phyloP scores from a whole-genome alignment of 305 asterid species.

The Solanum chacoense region DNA sequence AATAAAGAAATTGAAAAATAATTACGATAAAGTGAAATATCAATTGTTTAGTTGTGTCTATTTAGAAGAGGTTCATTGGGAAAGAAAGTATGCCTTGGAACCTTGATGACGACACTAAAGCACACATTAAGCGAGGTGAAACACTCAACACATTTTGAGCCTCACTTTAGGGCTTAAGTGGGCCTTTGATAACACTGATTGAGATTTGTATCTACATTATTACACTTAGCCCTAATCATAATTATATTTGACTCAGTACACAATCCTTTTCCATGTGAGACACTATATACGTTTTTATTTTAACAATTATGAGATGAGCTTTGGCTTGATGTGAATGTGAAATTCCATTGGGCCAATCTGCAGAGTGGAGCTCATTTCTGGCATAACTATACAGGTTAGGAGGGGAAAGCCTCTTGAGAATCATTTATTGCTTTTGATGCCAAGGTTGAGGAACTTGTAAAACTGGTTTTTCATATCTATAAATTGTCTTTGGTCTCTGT shows the following conservation, averaged over 20 bases:
- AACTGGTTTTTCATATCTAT: background rate
- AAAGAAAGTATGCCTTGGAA: background rate
- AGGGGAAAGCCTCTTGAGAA: background rate
- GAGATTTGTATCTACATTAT: background rate
- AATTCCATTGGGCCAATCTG: background rate
- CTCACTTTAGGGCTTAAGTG: accelerated
- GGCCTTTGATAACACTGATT: background rate
- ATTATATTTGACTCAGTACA: background rate
- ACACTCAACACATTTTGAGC: background rate
- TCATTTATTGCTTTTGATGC: background rate
- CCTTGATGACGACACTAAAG: background rate
- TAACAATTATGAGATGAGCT: background rate
- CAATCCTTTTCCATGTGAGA: background rate
- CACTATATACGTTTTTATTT: background rate
- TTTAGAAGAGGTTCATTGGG: background rate
- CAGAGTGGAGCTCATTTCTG: background rate
- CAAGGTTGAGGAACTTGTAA: background rate
- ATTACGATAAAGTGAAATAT: background rate
- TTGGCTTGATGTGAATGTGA: background rate
- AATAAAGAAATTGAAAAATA: background rate
- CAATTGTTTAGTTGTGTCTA: background rate
- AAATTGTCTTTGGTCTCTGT: background rate
- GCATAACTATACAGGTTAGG: background rate
- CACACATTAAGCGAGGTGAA: background rate
- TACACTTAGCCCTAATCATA: background rate